phyloP scores from a whole-genome alignment of 2,329 filamentous ascomycete genomes.

The Calcarisporium arbuscula region DNA sequence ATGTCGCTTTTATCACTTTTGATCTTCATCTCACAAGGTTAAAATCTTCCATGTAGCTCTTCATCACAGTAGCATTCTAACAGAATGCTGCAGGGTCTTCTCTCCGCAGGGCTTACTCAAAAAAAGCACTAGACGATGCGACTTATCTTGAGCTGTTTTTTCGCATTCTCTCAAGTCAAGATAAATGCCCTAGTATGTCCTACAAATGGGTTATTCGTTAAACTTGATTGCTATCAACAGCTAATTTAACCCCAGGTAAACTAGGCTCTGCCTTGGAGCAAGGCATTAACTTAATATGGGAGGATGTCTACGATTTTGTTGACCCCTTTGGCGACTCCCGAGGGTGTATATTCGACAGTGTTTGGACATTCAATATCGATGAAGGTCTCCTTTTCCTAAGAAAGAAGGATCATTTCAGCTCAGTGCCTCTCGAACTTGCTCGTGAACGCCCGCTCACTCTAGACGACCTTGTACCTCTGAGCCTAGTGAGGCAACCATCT shows the following conservation, averaged over 20 bases:
- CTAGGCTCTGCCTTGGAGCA: conserved; percentile 7
- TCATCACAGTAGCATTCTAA: conserved; percentile 6
- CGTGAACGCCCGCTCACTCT: conserved; percentile 8
- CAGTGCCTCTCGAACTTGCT: conserved; percentile 6
- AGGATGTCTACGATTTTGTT: conserved; percentile 12
- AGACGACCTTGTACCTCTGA: conserved; percentile 9
- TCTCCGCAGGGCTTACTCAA: conserved; percentile 7
- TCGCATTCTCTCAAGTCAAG: conserved; percentile 7
- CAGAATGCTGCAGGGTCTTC: conserved; percentile 6
- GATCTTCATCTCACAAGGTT: conserved; percentile 9
- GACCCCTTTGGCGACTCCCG: conserved; percentile 15
- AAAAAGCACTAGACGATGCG: conserved; percentile 7
- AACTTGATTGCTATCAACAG: background rate
- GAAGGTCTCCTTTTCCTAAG: conserved; percentile 10
- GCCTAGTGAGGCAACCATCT: background rate
- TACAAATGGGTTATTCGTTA: background rate
- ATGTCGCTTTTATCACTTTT: conserved; percentile 11
- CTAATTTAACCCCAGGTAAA: conserved; percentile 6
- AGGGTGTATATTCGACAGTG: conserved; percentile 9
- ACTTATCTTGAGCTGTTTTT: conserved; percentile 9
- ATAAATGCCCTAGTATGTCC: conserved; percentile 10
- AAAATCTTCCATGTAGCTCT: conserved; percentile 4
- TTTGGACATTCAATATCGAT: conserved; percentile 14
- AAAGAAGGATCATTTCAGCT: conserved; percentile 9
- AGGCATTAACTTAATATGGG: conserved; percentile 4